These are phyloP conservation scores for Pezicula carpinea DNA, from an alignment of 2,329 filamentous ascomycete genomes.

Conservation along the genomic window DNA sequence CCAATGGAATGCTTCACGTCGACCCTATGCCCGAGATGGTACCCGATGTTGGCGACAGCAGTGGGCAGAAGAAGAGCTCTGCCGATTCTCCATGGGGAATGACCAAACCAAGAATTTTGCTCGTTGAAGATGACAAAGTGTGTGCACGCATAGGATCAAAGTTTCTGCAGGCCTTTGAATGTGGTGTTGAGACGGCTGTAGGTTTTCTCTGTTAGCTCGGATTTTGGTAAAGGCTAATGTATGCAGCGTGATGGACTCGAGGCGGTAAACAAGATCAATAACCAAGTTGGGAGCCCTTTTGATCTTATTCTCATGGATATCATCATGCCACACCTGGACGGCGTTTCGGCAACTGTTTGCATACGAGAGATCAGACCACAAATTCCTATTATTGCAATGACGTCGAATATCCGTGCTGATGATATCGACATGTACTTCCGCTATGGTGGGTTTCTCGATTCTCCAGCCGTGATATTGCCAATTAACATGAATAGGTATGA, in stretches of 20 bases:
- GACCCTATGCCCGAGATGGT: slow-evolving; percentile 43
- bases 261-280: slow-evolving; percentile 78
- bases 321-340: slow-evolving; percentile 95
- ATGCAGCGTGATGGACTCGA: slow-evolving; percentile 77
- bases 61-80: slow-evolving; percentile 33
- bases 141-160: slow-evolving; percentile 65
- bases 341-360: slow-evolving; percentile 88
- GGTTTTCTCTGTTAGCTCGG: slow-evolving; percentile 27
- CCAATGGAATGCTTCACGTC: slow-evolving; percentile 47
- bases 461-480: slow-evolving; percentile 1
- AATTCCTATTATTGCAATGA: slow-evolving; percentile 95
- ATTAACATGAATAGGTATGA: slow-evolving; percentile 68
- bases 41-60: slow-evolving; percentile 40
- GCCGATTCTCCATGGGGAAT: slow-evolving; percentile 50
- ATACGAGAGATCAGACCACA: slow-evolving; percentile 82
- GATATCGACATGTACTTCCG: slow-evolving; percentile 97
- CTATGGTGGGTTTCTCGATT: slow-evolving; percentile 63
- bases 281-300: slow-evolving; percentile 40
- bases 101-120: slow-evolving; percentile 71
- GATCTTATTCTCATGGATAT: slow-evolving; percentile 85
- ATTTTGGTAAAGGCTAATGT: slow-evolving; percentile 16
- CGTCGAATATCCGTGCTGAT: slow-evolving; percentile 93
- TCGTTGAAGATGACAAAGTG: slow-evolving; percentile 79
- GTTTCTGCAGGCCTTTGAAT: slow-evolving; percentile 61
- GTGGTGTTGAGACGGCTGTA: slow-evolving; percentile 64